phyloP scores from a whole-genome alignment of 768 basidiomycete genomes.

The Leccinellum luteum region DNA sequence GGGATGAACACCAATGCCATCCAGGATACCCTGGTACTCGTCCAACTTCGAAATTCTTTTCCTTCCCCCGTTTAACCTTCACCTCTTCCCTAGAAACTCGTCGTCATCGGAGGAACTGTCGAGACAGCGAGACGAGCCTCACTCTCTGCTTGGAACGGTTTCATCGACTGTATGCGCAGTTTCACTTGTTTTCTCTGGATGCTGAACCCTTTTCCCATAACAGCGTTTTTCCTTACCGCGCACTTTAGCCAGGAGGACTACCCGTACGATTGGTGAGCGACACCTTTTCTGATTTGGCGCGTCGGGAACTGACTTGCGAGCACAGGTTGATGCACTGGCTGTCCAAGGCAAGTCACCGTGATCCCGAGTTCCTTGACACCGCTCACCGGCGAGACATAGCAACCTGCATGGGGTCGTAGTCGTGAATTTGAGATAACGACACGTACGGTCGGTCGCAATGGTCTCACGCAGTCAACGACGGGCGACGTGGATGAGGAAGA shows the following conservation, averaged over 20 bases:
- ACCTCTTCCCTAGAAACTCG: slow-evolving; percentile 61
- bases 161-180: slow-evolving; percentile 65
- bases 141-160: slow-evolving; percentile 85
- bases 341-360: slow-evolving; percentile 52
- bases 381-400: slow-evolving; percentile 43
- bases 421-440: slow-evolving; percentile 90
- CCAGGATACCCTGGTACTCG: slow-evolving; percentile 73
- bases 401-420: slow-evolving; percentile 88
- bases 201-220: slow-evolving; percentile 24
- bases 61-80: not conserved
- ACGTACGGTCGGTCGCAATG: slow-evolving; percentile 62
- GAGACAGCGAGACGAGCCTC: slow-evolving; percentile 82
- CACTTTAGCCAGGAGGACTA: slow-evolving; percentile 88
- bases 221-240: slow-evolving; percentile 84
- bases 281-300: not conserved
- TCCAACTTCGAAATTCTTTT: not conserved
- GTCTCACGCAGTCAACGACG: slow-evolving; percentile 62
- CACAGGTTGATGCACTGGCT: slow-evolving; percentile 87
- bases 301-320: slow-evolving; percentile 3
- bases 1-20: slow-evolving; percentile 66
- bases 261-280: slow-evolving; percentile 74
- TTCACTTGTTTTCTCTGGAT: not conserved
- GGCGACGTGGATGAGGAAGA: slow-evolving; percentile 84
- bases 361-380: not conserved
- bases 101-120: slow-evolving; percentile 86